Evolutionary conservation across 768 basidiomycete species (phyloP).

Genomic region (Tricholoma furcatifolium): DNA sequence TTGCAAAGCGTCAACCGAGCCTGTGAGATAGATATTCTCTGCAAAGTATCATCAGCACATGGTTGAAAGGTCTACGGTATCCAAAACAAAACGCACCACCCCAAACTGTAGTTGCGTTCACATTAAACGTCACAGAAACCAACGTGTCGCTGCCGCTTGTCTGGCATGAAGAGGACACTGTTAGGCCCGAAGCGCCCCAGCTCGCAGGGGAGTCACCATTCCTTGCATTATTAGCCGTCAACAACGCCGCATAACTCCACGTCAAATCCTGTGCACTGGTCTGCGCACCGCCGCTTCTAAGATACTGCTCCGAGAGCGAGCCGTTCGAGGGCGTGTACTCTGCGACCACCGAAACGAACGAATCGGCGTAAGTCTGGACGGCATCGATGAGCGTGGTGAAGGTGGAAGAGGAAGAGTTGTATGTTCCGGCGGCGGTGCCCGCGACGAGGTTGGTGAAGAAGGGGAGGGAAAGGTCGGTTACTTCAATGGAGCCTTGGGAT

Average conservation of each 20-base stretch:
- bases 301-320: constrained; percentile 64
- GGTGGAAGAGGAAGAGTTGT: constrained; percentile 41
- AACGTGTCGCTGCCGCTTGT: constrained; percentile 27
- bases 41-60: not conserved
- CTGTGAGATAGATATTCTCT: constrained; percentile 74
- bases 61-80: not conserved
- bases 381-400: constrained; percentile 49
- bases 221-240: constrained; percentile 58
- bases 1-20: constrained; percentile 51
- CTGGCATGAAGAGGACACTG: constrained; percentile 44
- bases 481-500: constrained; percentile 41
- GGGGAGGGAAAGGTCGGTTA: constrained; percentile 60
- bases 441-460: constrained; percentile 67
- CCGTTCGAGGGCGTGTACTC: constrained; percentile 65
- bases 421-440: constrained; percentile 49
- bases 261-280: constrained; percentile 67
- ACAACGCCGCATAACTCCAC: constrained; percentile 71
- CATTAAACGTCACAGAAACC: constrained; percentile 61
- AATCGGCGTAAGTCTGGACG: constrained; percentile 61
- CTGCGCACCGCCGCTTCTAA: constrained; percentile 45
- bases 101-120: constrained; percentile 54
- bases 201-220: constrained; percentile 43
- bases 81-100: constrained; percentile 46
- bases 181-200: constrained; percentile 67
- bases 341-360: constrained; percentile 53